Conservation (phyloP, 352 stramenopile species). For the Blastocystis sp. region DNA sequence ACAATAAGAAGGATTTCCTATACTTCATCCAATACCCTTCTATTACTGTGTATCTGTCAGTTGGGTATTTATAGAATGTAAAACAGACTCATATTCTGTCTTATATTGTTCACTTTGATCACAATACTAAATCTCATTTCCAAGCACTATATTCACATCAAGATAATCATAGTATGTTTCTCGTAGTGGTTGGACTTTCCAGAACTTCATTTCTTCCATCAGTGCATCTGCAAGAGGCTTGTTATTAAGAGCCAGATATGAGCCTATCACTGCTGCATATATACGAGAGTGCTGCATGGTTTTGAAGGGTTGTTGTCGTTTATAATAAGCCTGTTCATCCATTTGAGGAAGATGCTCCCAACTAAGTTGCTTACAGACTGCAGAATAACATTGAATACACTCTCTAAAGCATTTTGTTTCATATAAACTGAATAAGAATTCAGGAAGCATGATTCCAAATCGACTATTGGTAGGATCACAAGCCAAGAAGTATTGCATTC, state of each 20-base stretch:
- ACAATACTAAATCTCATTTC: neutral
- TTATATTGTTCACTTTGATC: conserved; percentile 1
- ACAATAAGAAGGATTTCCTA: conserved; percentile 12
- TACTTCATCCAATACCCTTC: too few species aligned
- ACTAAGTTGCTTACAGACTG: neutral
- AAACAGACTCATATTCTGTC: neutral
- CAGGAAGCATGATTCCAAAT: conserved; percentile 31
- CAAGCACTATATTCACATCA: neutral
- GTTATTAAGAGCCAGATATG: conserved; percentile 6
- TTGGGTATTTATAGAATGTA: neutral
- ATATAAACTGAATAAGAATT: conserved; percentile 41
- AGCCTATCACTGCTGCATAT: conserved; percentile 45
- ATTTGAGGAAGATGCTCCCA: conserved; percentile 18
- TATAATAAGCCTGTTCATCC: neutral
- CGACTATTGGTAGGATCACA: neutral
- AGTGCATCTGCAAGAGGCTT: neutral
- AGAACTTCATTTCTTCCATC: neutral
- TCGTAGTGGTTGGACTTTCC: neutral
- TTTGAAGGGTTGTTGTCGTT: neutral
- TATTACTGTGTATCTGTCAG: conserved; percentile 21
- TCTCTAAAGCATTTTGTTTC: conserved; percentile 18
- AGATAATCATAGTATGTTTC: conserved; percentile 56
- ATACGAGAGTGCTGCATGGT: conserved; percentile 32
- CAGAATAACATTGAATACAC: conserved; percentile 13
- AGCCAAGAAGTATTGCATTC: conserved; percentile 48